These are phyloP conservation scores for Phytopythium vexans DNA, from an alignment of 352 stramenopile genomes.

Conservation along the genomic window DNA sequence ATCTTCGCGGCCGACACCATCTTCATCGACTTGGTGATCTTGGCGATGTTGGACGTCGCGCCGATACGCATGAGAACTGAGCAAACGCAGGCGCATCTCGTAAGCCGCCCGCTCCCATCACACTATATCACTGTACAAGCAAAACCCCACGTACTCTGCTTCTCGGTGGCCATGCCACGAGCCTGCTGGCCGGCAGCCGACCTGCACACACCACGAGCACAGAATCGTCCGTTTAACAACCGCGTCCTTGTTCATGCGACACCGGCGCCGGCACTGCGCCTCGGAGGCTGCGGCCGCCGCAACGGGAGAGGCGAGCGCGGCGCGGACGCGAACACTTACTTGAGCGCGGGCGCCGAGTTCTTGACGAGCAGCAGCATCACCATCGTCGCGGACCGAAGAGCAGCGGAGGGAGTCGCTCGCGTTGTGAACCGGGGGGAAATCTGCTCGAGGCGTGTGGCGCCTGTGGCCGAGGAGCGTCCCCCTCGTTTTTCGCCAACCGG, in stretches of 20 bases:
- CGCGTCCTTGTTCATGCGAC: background rate
- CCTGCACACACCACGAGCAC: conserved; percentile 25
- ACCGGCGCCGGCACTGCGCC: background rate
- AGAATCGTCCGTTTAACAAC: conserved; percentile 6
- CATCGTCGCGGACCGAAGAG: conserved; percentile 16
- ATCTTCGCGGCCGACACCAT: conserved; percentile 99
- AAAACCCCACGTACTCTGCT: conserved; percentile 89
- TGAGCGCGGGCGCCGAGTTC: conserved; percentile 44
- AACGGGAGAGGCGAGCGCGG: background rate
- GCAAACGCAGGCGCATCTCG: background rate
- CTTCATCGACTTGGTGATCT: conserved; percentile 99
- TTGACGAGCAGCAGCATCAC: conserved; percentile 54
- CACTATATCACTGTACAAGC: background rate
- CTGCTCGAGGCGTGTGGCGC: conserved; percentile 1
- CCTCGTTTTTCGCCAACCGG: background rate
- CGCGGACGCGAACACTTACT: conserved; percentile 24
- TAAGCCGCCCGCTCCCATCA: background rate
- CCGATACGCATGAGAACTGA: conserved; percentile 94
- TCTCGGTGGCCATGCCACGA: conserved; percentile 98
- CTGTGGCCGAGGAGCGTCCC: conserved; percentile 5
- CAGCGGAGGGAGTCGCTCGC: conserved; percentile 10
- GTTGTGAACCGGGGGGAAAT: conserved; percentile 11
- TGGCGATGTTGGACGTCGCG: conserved; percentile 99
- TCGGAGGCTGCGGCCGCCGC: background rate
- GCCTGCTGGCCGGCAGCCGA: conserved; percentile 55